phyloP scores from a whole-genome alignment of 192 early-diverging fungal species.

The Geranomyces michiganensis region DNA sequence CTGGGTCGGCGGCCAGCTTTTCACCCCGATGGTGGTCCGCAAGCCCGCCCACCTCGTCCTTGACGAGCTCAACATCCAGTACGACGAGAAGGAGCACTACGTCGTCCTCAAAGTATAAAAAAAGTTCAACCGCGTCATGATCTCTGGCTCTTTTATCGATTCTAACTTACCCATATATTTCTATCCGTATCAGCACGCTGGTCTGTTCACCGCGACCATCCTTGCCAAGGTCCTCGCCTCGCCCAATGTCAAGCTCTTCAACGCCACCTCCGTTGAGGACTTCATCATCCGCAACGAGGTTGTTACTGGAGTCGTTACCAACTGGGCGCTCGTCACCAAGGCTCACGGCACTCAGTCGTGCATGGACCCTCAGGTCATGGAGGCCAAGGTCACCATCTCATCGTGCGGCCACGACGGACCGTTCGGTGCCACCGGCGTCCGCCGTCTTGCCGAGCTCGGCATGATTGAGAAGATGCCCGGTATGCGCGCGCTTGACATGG shows the following conservation, averaged over 20 bases:
- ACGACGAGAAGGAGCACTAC: slow-evolving; percentile 73
- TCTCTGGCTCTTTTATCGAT: too few relatives aligned
- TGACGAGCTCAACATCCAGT: slow-evolving; percentile 66
- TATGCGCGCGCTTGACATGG: slow-evolving; percentile 73
- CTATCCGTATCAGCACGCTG: slow-evolving; percentile 56
- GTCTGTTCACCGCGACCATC: slow-evolving; percentile 74
- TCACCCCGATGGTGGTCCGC: slow-evolving; percentile 72
- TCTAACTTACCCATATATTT: too few relatives aligned
- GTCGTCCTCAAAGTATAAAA: slow-evolving; percentile 62
- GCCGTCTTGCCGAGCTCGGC: slow-evolving; percentile 53
- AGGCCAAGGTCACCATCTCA: slow-evolving; percentile 67
- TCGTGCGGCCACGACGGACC: slow-evolving; percentile 69
- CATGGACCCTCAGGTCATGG: slow-evolving; percentile 76
- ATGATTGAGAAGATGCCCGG: slow-evolving; percentile 60
- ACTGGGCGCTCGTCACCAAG: slow-evolving; percentile 72
- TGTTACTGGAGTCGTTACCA: slow-evolving; percentile 70
- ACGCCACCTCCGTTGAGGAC: slow-evolving; percentile 75
- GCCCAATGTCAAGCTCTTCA: slow-evolving; percentile 74
- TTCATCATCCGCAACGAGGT: slow-evolving; percentile 59
- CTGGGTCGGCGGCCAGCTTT: slow-evolving; percentile 75
- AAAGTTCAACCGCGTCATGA: too few relatives aligned
- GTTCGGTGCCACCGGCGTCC: slow-evolving; percentile 70
- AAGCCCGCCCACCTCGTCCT: slow-evolving; percentile 71
- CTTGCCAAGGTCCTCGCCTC: slow-evolving; percentile 63
- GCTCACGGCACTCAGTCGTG: slow-evolving; percentile 56